Percentiles rank a stretch among this genome's conserved stretches.
phyloP scores from a whole-genome alignment of 495 filamentous ascomycete species.

The Tuber umbilicatum region DNA sequence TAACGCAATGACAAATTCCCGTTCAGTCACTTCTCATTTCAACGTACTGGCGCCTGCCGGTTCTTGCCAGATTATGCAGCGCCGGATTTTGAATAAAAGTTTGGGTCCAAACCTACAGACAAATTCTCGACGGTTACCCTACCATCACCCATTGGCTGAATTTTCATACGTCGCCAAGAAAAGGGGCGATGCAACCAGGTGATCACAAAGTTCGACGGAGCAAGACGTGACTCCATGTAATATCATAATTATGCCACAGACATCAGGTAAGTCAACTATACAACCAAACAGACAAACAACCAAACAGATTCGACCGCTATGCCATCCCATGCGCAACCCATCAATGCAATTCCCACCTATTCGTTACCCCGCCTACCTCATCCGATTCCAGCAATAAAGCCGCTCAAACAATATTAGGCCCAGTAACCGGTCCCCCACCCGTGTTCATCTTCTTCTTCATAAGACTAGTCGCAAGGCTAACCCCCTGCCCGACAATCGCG shows the following conservation, averaged over 20 bases:
- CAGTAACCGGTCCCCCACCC: neutral
- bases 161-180: too few species aligned
- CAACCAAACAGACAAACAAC: neutral
- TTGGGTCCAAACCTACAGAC: too few species aligned
- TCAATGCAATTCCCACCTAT: neutral
- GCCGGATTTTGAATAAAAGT: too few species aligned
- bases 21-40: too few species aligned
- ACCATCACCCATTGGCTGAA: too few species aligned
- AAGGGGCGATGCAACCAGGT: too few species aligned
- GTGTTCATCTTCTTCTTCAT: neutral
- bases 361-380: neutral
- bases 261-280: neutral
- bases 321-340: neutral
- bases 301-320: neutral
- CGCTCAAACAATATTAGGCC: neutral
- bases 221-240: too few species aligned
- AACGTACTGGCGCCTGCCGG: too few species aligned
- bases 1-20: too few species aligned
- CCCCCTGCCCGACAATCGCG: neutral
- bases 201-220: too few species aligned
- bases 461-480: slow-evolving; percentile 1
- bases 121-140: too few species aligned
- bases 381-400: neutral
- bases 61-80: too few species aligned
- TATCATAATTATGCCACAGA: neutral